phyloP scores from a whole-genome alignment of 331 rosid species.

The Ulmus americana region DNA sequence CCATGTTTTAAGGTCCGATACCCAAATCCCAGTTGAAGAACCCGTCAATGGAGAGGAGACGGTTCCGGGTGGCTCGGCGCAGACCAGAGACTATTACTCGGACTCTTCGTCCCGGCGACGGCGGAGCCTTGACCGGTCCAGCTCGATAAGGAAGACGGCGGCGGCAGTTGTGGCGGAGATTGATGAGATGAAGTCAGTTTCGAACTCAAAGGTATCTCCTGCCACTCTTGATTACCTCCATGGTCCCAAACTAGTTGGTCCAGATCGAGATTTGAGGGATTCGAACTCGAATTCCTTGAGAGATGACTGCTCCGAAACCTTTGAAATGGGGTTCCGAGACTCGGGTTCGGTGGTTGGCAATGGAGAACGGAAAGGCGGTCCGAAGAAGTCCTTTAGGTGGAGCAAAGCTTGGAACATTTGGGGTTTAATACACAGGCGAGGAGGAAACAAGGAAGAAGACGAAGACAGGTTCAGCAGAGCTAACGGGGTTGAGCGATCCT shows the following conservation, averaged over 20 bases:
- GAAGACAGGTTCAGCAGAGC: conserved; percentile 62
- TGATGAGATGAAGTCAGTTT: conserved; percentile 68
- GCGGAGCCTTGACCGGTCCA: conserved; percentile 86
- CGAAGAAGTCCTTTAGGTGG: conserved; percentile 78
- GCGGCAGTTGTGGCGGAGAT: conserved; percentile 94
- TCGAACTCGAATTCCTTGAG: conserved; percentile 69
- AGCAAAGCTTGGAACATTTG: conserved; percentile 83
- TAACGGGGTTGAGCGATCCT: conserved; percentile 71
- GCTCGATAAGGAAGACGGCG: conserved; percentile 77
- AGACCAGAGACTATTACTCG: conserved; percentile 73
- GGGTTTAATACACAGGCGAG: conserved; percentile 64
- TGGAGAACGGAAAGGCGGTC: conserved; percentile 46
- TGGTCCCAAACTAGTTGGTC: conserved; percentile 44
- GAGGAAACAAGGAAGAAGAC: conserved; percentile 67
- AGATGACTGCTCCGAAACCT: conserved; percentile 69
- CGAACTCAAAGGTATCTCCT: conserved; percentile 58
- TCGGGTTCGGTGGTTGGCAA: conserved; percentile 43
- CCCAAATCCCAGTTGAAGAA: conserved; percentile 78
- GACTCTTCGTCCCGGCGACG: conserved; percentile 74
- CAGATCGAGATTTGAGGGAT: conserved; percentile 61
- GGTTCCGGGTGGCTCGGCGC: conserved; percentile 71
- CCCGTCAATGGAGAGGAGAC: conserved; percentile 44
- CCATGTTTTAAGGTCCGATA: conserved; percentile 54
- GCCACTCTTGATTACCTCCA: conserved; percentile 45
- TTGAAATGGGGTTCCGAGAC: conserved; percentile 54